Percentiles rank a stretch among this genome's conserved stretches.
These are phyloP conservation scores for Phylloporus sp. DNA, from an alignment of 768 basidiomycete genomes.

Conservation along the genomic window DNA sequence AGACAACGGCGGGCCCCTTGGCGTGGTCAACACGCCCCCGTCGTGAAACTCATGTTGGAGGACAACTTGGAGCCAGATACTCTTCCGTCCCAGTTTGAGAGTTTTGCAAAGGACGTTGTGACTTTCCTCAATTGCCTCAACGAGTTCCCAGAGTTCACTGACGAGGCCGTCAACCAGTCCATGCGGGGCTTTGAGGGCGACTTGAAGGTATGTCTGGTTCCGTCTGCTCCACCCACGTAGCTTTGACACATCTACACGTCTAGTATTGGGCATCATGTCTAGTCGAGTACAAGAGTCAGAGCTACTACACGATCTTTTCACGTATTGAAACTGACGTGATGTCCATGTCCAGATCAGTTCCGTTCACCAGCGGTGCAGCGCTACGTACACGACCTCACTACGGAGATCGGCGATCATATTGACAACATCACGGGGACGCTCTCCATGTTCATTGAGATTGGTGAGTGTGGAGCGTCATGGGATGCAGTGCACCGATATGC, in stretches of 20 bases:
- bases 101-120: slow-evolving; percentile 47
- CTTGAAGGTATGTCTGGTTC: slow-evolving; percentile 37
- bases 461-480: slow-evolving; percentile 31
- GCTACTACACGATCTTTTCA: background rate
- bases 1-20: slow-evolving; percentile 28
- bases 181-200: slow-evolving; percentile 49
- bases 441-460: slow-evolving; percentile 51
- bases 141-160: slow-evolving; percentile 54
- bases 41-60: slow-evolving; percentile 35
- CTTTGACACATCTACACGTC: slow-evolving; percentile 10
- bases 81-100: slow-evolving; percentile 43
- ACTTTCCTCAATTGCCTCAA: slow-evolving; percentile 52
- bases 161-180: slow-evolving; percentile 49
- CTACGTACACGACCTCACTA: slow-evolving; percentile 50
- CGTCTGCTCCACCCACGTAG: background rate
- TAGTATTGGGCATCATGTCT: slow-evolving; percentile 56
- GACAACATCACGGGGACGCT: slow-evolving; percentile 50
- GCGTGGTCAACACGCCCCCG: slow-evolving; percentile 35
- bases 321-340: slow-evolving; percentile 7
- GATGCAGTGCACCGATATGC: slow-evolving; percentile 26
- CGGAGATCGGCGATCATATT: slow-evolving; percentile 52
- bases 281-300: slow-evolving; percentile 42
- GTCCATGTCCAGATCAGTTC: slow-evolving; percentile 41
- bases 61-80: slow-evolving; percentile 46
- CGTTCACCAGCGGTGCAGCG: slow-evolving; percentile 49